Percentiles rank a stretch among this genome's conserved stretches.
Conservation (phyloP, 257 asterid genomes). For the Nicotiana obtusifolia region DNA sequence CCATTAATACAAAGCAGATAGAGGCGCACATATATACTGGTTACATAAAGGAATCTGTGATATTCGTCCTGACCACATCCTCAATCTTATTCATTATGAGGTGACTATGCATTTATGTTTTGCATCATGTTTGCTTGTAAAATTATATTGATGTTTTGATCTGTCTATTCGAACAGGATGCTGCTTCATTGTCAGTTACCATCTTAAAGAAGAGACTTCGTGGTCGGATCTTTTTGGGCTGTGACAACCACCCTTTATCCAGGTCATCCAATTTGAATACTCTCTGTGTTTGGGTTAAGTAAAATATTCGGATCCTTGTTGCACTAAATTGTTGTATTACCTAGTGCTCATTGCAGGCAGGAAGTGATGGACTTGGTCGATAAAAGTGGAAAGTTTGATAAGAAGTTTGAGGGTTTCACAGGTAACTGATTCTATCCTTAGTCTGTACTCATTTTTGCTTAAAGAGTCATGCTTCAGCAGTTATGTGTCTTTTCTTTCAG, state of each 20-base stretch:
- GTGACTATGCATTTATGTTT: conserved; percentile 27
- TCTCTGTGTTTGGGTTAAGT: not conserved
- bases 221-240: conserved; percentile 71
- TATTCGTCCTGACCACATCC: conserved; percentile 86
- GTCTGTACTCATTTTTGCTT: not conserved
- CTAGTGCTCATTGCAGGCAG: conserved; percentile 47
- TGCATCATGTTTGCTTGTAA: not conserved
- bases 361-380: conserved; percentile 73
- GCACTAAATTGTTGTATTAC: not conserved
- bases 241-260: conserved; percentile 85
- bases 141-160: not conserved
- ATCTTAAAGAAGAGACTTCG: conserved; percentile 68
- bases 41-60: conserved; percentile 69
- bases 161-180: conserved; percentile 47
- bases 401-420: conserved; percentile 70
- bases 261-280: conserved; percentile 36
- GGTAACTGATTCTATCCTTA: conserved; percentile 32
- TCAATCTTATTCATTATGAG: conserved; percentile 93
- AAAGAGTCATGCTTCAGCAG: not conserved
- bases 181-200: conserved; percentile 75
- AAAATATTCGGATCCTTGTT: not conserved
- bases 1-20: conserved; percentile 67
- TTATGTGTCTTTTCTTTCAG: conserved; percentile 29
- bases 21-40: conserved; percentile 89
- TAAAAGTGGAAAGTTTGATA: conserved; percentile 59